Base-by-base conservation (phyloP, 2,329 filamentous ascomycete species). In the Fusarium lyarnte region DNA sequence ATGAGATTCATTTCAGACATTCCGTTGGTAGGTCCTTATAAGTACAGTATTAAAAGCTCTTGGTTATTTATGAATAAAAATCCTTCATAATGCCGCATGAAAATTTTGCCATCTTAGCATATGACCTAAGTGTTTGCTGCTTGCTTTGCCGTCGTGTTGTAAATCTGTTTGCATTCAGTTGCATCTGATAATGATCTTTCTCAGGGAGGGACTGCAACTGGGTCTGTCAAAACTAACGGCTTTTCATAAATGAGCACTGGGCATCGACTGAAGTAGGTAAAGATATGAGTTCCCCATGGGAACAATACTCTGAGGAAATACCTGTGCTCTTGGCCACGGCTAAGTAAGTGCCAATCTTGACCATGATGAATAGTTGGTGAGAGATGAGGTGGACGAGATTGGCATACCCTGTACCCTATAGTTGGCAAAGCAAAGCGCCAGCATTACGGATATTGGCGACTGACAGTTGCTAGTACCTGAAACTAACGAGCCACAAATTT, bases 41-140 rank as follows among this genome's bases (percentile, higher is more conserved):
- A 16, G 6, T 23, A 21, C 27, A 6, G 36, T 52, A 16, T 5
- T 6, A 3, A 16, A 25, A 11, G 2, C 16, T 36, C 19, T 2
- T 2, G 23, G 11, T 36, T 14, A 19, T 36, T 25, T 25, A 4
- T 21, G 11, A n/a, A 1, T 5, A 1, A 10, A 21, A 51, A 35
- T 4, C 1, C 21, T 35, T 35, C 0, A 0, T 6, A 21, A 36
- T 21, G 2, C 8, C 0, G 1, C 13, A 3, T 25, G 0, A 25
- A 36, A 51, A 12, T 19, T 8, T 11, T 25, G 1, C n/a, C 8
- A 51, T 3, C 6, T 16, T 16, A 6, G 11, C 2, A 25, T 8
- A 11, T 49, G 4, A 7, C 2, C 3, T 39, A 13, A 51, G 3
- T 11, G 6, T 51, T 51, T 2, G 3, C 11, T 23, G 5, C n/a